These are phyloP conservation scores for Madurella mycetomatis DNA, from an alignment of 2,329 filamentous ascomycete species.

Conservation along the genomic window DNA sequence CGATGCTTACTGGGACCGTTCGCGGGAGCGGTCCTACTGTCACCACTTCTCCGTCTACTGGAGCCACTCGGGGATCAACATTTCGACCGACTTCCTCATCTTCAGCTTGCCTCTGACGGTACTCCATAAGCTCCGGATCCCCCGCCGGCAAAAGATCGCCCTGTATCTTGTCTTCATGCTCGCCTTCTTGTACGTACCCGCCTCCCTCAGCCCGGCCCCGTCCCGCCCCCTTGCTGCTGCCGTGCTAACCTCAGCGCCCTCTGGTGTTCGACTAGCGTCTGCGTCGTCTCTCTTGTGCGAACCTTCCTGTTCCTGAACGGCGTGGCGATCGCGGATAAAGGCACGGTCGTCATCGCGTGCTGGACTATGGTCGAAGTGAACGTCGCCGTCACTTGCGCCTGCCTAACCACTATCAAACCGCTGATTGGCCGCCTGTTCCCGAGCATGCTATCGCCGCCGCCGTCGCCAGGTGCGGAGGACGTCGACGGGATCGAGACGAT, in stretches of 20 bases:
- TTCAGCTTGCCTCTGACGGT: background rate
- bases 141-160: conserved; percentile 1
- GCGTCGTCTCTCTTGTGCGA: background rate
- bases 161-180: conserved; percentile 1
- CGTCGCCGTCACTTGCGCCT: conserved; percentile 12
- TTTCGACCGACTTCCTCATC: conserved; percentile 5
- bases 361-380: conserved; percentile 9
- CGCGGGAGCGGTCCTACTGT: background rate
- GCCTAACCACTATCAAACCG: conserved; percentile 6
- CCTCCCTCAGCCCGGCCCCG: too few relatives aligned
- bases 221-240: background rate
- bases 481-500: too few relatives aligned
- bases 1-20: conserved; percentile 4
- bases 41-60: conserved; percentile 6
- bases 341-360: background rate
- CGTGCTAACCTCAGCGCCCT: background rate
- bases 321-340: background rate
- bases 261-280: background rate
- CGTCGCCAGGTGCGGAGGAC: too few relatives aligned
- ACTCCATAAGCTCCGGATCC: background rate
- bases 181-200: background rate
- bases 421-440: background rate
- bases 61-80: conserved; percentile 7
- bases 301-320: background rate
- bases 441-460: too few relatives aligned